These are phyloP conservation scores for Leccinum longicurvipes DNA, from an alignment of 768 basidiomycete genomes.

Conservation along the genomic window DNA sequence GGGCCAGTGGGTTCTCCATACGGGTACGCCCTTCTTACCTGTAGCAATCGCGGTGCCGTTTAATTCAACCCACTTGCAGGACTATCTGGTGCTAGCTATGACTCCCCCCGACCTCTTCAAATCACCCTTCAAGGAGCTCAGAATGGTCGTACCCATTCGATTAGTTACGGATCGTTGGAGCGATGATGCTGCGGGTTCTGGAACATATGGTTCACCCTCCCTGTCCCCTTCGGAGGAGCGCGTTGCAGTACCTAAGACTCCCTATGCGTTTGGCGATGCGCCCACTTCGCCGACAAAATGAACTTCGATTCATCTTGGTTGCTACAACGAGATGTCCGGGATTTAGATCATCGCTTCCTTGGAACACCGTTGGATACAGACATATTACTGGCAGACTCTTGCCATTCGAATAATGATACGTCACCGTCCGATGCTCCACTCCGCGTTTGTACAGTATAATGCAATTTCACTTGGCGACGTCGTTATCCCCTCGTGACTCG, in stretches of 20 bases:
- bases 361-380: background rate
- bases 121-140: constrained; percentile 56
- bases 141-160: constrained; percentile 59
- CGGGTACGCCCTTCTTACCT: constrained; percentile 40
- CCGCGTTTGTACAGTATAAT: background rate
- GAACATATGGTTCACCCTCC: constrained; percentile 10
- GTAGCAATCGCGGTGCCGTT: constrained; percentile 1
- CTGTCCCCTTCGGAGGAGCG: constrained; percentile 27
- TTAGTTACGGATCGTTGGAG: constrained; percentile 62
- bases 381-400: background rate
- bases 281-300: background rate
- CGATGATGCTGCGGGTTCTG: constrained; percentile 31
- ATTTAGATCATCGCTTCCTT: background rate
- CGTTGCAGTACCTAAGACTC: constrained; percentile 8
- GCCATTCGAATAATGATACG: background rate
- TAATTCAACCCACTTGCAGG: constrained; percentile 38
- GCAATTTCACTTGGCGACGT: too few relatives aligned
- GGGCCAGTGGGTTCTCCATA: constrained; percentile 58
- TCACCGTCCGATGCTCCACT: background rate
- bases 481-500: too few relatives aligned
- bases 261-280: background rate
- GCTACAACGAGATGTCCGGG: background rate
- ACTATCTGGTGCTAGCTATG: constrained; percentile 61
- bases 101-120: constrained; percentile 53
- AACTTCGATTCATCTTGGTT: background rate